Conservation (phyloP, 2,329 filamentous ascomycete genomes). For the Chaetomium olivaceum region DNA sequence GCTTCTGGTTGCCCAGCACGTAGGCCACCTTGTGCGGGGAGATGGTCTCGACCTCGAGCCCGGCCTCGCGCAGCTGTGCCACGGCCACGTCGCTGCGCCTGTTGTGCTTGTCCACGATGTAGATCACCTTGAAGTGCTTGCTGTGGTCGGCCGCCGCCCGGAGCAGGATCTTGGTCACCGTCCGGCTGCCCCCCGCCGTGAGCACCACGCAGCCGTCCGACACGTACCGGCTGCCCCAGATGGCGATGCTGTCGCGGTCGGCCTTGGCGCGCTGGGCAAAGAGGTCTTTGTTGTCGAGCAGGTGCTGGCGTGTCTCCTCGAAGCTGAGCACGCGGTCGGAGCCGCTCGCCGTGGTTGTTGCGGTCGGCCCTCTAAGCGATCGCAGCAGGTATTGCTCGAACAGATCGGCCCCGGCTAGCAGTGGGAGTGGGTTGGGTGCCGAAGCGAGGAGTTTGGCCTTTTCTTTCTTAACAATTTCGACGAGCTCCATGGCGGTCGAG, state of each 20-base stretch:
- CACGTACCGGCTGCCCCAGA: conserved; percentile 76
- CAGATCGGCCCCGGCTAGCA: conserved; percentile 90
- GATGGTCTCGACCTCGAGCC: conserved; percentile 82
- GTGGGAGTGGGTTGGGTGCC: conserved; percentile 84
- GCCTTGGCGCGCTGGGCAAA: conserved; percentile 88
- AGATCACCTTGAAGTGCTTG: conserved; percentile 76
- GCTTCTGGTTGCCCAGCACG: conserved; percentile 64
- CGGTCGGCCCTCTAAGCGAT: conserved; percentile 59
- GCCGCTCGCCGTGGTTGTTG: conserved; percentile 36
- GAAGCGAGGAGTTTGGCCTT: conserved; percentile 74
- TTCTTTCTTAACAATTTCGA: conserved; percentile 77
- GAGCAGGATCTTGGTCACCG: conserved; percentile 75
- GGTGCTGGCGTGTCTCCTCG: conserved; percentile 76
- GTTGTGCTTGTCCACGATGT: conserved; percentile 60
- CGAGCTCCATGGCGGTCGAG: conserved; percentile 89
- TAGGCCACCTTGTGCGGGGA: conserved; percentile 75
- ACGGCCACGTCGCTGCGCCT: conserved; percentile 72
- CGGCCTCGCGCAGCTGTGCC: conserved; percentile 66
- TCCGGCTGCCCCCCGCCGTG: conserved; percentile 84
- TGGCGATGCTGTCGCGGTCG: conserved; percentile 78
- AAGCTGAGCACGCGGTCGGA: conserved; percentile 59
- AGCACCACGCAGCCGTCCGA: conserved; percentile 78
- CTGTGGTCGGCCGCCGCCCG: conserved; percentile 65
- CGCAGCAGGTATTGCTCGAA: conserved; percentile 92
- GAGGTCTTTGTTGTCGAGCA: conserved; percentile 80